A percentile compares a stretch with the other conserved stretches of the same genome.
phyloP scores from a whole-genome alignment of 2,329 filamentous ascomycete species.

The Colletotrichum sp. region DNA sequence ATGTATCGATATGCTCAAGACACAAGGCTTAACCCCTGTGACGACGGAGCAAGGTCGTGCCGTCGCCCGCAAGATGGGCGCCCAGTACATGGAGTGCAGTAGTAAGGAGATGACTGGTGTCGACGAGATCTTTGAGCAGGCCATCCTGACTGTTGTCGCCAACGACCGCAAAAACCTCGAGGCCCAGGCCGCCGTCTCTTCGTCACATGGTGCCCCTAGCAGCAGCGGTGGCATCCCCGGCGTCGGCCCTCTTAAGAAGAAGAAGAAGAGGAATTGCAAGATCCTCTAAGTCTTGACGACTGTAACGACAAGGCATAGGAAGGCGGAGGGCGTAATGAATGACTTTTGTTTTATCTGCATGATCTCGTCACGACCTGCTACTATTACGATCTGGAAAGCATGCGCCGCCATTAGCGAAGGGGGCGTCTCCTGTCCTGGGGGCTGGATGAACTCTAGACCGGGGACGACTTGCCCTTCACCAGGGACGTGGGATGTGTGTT shows the following conservation, averaged over 20 bases:
- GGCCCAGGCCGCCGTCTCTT: constrained; percentile 45
- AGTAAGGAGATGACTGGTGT: constrained; percentile 97
- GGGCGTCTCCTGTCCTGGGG: constrained; percentile 19
- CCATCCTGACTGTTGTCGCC: constrained; percentile 87
- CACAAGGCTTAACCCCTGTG: constrained; percentile 93
- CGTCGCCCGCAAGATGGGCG: constrained; percentile 92
- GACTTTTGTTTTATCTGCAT: constrained; percentile 25
- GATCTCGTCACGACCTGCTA: constrained; percentile 38
- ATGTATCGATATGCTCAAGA: constrained; percentile 98
- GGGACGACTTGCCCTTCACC: constrained; percentile 6
- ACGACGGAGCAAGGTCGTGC: constrained; percentile 87
- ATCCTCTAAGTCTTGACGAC: constrained; percentile 64
- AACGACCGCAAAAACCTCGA: constrained; percentile 74
- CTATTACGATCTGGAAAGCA: constrained; percentile 25
- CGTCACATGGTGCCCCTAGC: constrained; percentile 38
- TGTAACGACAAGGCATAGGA: constrained; percentile 11
- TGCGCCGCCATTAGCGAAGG: constrained; percentile 21
- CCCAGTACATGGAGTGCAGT: constrained; percentile 97
- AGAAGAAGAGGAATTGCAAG: constrained; percentile 85
- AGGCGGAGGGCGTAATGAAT: constrained; percentile 24
- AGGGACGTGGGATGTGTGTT: not conserved
- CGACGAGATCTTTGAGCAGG: constrained; percentile 93
- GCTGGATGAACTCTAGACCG: constrained; percentile 21
- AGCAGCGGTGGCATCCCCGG: constrained; percentile 42
- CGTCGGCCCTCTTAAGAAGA: constrained; percentile 65